Percentiles rank a stretch among this genome's conserved stretches.
These are phyloP conservation scores for Penicillium olsonii DNA, from an alignment of 2,329 filamentous ascomycete species.

Conservation along the genomic window DNA sequence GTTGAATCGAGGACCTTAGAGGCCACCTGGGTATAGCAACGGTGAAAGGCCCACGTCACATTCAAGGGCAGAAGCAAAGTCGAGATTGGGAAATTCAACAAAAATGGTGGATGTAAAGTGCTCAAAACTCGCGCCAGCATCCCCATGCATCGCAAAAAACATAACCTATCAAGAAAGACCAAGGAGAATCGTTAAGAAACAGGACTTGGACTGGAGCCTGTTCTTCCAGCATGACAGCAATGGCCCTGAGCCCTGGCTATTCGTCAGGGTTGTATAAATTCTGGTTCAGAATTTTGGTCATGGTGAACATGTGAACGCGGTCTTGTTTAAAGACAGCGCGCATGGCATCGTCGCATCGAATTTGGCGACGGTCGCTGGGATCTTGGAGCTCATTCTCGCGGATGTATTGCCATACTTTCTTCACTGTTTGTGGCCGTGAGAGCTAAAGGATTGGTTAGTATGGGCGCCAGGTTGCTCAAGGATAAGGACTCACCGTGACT, in stretches of 20 bases:
- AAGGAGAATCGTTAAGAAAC: constrained; percentile 29
- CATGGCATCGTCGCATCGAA: constrained; percentile 88
- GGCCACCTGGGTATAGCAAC: constrained; percentile 2
- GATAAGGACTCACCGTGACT: constrained; percentile 37
- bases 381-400: constrained; percentile 87
- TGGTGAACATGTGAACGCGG: constrained; percentile 96
- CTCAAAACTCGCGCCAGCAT: constrained; percentile 29
- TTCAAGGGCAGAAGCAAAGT: constrained; percentile 13
- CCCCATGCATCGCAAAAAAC: constrained; percentile 34
- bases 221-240: constrained; percentile 12
- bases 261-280: constrained; percentile 87
- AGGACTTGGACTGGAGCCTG: constrained; percentile 11
- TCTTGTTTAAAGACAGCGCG: constrained; percentile 88
- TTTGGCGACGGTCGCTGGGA: constrained; percentile 86
- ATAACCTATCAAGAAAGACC: constrained; percentile 11
- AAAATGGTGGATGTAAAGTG: constrained; percentile 18
- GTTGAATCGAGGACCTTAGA: constrained; percentile 5
- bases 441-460: constrained; percentile 57
- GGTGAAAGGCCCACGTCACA: not conserved
- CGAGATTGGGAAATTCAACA: constrained; percentile 32
- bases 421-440: constrained; percentile 91
- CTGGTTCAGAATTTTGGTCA: constrained; percentile 93
- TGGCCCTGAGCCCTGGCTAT: constrained; percentile 32
- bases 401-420: constrained; percentile 95
- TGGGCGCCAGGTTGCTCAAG: not conserved